Evolutionary conservation across 805 yeast genomes (phyloP).

Genomic region (Yamadazyma laniorum): DNA sequence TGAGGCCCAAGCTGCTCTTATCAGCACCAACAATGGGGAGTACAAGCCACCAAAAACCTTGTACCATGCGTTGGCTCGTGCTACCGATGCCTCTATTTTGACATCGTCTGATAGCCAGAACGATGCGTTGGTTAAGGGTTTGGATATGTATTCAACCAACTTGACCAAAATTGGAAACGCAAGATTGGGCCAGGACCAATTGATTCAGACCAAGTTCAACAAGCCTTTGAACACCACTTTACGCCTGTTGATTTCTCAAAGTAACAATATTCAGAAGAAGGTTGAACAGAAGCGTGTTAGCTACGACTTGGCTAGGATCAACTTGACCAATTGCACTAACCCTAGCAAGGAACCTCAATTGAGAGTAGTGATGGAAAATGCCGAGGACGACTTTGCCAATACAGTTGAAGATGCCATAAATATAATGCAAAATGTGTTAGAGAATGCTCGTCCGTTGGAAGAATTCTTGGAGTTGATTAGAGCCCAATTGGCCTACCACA

Average conservation of each 20-base stretch:
- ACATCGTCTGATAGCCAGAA: conserved; percentile 29
- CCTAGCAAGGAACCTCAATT: conserved; percentile 64
- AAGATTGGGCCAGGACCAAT: conserved; percentile 76
- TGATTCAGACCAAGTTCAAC: conserved; percentile 69
- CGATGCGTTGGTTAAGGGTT: conserved; percentile 58
- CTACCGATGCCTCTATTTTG: conserved; percentile 55
- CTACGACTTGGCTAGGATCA: conserved; percentile 72
- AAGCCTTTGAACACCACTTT: conserved; percentile 61
- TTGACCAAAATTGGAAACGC: conserved; percentile 79
- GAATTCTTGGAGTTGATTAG: conserved; percentile 65
- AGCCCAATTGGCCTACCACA: conserved; percentile 81
- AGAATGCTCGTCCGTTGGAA: conserved; percentile 64
- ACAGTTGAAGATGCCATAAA: conserved; percentile 85
- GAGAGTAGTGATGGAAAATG: conserved; percentile 73
- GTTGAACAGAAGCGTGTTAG: conserved; percentile 77
- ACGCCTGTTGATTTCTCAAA: conserved; percentile 57
- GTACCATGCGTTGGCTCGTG: conserved; percentile 78
- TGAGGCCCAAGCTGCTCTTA: conserved; percentile 75
- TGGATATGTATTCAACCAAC: conserved; percentile 65
- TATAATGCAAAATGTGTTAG: conserved; percentile 77
- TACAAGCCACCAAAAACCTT: conserved; percentile 73
- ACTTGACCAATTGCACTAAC: conserved; percentile 38
- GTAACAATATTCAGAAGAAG: conserved; percentile 64
- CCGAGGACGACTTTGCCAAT: conserved; percentile 87
- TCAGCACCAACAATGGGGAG: conserved; percentile 39